Evolutionary conservation across 306 rosid genomes (phyloP), one percentile per base, ranked within the genome.

Genomic region (Aeschynomene evenia): DNA sequence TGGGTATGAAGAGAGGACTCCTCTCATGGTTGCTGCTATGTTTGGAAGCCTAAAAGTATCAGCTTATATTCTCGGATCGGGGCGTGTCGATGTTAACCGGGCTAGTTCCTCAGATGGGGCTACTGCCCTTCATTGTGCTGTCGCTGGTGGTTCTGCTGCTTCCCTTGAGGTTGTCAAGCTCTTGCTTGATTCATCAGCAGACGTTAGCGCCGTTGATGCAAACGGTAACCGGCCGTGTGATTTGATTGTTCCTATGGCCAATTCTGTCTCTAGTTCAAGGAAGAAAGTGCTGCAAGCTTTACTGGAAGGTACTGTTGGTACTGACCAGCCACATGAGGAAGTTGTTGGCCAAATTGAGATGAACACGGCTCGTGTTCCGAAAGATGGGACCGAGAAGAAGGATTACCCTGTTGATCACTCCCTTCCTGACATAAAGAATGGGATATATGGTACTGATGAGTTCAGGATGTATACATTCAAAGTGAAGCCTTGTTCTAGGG

Each of bases 401-500:
- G 96, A 89, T 73, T 89, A 91, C 80, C 91, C 86, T 6, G 29
- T 88, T 42, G 97, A 91, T 82, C 85, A 81, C 50, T 85, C 97
- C 51, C 93, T 91, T 77, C 97, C 97, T 1, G 97, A 89, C 75
- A 91, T 91, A 75, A 91, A 89, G 79, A 85, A 87, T 15, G 97
- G 87, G 59, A 77, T 91, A 22, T 91, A 85, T 61, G 70, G 97
- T 70, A 89, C 97, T 2, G 93, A 88, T 74, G 97, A 91, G 73
- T 91, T 91, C 75, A 80, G 97, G 78, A 91, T 91, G 97, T 91
- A 74, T 68, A 79, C 88, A n/a, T 91, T 88, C 84, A 91, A 91
- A 74, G 88, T 91, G 68, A 91, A 89, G 78, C 96, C 97, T 39
- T 91, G 97, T 65, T 88, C 97, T 3, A 89, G 97, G 82, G 97